Evolutionary conservation across 2,329 filamentous ascomycete species (phyloP), one percentile per base, ranked within the genome.

Genomic region (Phoma sp.): DNA sequence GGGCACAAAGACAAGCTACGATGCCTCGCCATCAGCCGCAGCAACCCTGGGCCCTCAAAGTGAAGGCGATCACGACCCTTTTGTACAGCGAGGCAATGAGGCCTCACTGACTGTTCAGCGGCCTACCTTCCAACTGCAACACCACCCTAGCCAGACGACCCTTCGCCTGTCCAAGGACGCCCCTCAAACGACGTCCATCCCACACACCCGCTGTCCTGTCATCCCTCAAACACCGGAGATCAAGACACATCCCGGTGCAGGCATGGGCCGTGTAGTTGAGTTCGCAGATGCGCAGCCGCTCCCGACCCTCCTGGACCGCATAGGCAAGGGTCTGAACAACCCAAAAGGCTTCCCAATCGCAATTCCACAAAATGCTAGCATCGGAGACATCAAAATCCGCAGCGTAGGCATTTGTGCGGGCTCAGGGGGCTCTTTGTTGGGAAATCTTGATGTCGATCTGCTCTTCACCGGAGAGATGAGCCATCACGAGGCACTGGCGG

Each of bases 391-490:
- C 35, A 70, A 71, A 29, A 86, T 96, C 51, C 77, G 78, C 13
- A 89, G 85, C 41, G 86, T 96, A 8, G 93, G 89, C 4, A 89
- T 97, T 33, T 98, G 93, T 66, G 93, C 95, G 0, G 95, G 95
- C 1, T 95, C 90, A 6, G 95, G 95, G 0, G 89, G 87, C 1
- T 85, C 88, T 35, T 82, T 98, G 18, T 83, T 97, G 54, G 85
- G 86, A 58, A 82, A 83, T 36, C 79, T 87, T 7, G 77, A 81
- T 37, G 91, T 92, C 0, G 91, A 97, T 68, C 75, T 98, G 35
- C 77, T 96, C 4, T 90, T 99, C 64, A 98, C 91, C 0, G 95
- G 95, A 1, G 95, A 99, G 78, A 85, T 98, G 80, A 90, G 86
- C 67, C 95, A 99, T 72, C 95, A 99, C 72, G 91, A 95, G 60